These are phyloP conservation scores for Haberlea rhodopensis DNA, from an alignment of 257 asterid species.

Conservation along the genomic window DNA sequence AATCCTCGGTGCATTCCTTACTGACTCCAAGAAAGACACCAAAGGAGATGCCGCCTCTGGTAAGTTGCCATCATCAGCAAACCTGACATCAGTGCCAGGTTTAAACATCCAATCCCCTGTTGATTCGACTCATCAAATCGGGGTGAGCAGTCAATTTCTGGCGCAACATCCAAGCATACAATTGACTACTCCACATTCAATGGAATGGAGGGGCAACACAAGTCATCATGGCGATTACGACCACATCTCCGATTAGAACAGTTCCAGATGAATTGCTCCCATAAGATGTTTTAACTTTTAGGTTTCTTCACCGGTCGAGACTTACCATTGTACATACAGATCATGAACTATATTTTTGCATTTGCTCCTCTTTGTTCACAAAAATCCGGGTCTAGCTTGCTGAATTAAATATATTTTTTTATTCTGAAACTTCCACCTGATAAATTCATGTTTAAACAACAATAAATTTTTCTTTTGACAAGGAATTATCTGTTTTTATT, in stretches of 20 bases:
- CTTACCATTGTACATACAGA: not conserved
- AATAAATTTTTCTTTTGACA: not conserved
- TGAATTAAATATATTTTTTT: no score
- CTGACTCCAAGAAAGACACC: slow-evolving; percentile 44
- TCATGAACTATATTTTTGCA: not conserved
- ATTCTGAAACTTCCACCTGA: not conserved
- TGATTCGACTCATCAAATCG: slow-evolving; percentile 43
- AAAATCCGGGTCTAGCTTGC: not conserved
- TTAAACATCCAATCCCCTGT: slow-evolving; percentile 40
- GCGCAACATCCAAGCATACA: slow-evolving; percentile 37
- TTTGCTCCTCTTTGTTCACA: slow-evolving; percentile 1
- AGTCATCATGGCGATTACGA: slow-evolving; percentile 36
- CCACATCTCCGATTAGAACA: slow-evolving; percentile 33
- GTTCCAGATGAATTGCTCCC: not conserved
- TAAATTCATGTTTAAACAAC: not conserved
- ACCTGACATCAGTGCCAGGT: slow-evolving; percentile 38
- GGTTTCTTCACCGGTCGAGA: not conserved
- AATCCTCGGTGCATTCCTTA: slow-evolving; percentile 45
- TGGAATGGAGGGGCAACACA: slow-evolving; percentile 42
- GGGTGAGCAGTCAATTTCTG: slow-evolving; percentile 44
- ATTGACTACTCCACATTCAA: slow-evolving; percentile 33
- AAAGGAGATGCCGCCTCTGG: slow-evolving; percentile 39
- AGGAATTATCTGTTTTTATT: not conserved
- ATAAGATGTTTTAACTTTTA: no score
- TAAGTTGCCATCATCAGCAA: slow-evolving; percentile 39